Conservation (phyloP, 768 basidiomycete species). For the Hortiboletus campestris region DNA sequence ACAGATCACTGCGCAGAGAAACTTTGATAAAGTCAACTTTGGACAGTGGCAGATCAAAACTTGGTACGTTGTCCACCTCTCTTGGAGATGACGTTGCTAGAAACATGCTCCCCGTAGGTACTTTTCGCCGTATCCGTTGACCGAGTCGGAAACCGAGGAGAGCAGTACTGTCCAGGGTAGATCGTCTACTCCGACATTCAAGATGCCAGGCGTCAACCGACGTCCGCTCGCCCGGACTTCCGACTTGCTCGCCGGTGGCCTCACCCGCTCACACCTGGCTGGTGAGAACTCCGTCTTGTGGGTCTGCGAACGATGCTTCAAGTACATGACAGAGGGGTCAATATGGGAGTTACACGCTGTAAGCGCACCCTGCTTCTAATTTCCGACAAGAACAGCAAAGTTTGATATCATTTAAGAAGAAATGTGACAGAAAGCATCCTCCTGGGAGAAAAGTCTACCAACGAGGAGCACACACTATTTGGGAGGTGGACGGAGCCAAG, state of each 20-base stretch:
- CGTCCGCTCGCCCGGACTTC: conserved; percentile 73
- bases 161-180: conserved; percentile 24
- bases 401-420: conserved; percentile 47
- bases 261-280: conserved; percentile 43
- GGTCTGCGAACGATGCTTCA: conserved; percentile 95
- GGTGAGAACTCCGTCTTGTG: conserved; percentile 60
- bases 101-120: conserved; percentile 53
- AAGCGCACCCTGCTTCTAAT: conserved; percentile 23
- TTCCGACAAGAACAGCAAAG: neutral
- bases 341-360: conserved; percentile 73
- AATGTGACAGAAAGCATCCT: conserved; percentile 66
- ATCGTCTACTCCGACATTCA: conserved; percentile 30
- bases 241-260: conserved; percentile 65
- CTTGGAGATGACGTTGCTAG: neutral
- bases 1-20: conserved; percentile 66
- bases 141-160: conserved; percentile 65
- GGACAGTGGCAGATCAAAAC: conserved; percentile 86
- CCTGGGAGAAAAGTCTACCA: conserved; percentile 92
- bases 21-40: conserved; percentile 85
- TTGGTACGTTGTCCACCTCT: conserved; percentile 53
- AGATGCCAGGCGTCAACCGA: conserved; percentile 50
- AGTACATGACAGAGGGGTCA: conserved; percentile 81
- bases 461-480: conserved; percentile 83
- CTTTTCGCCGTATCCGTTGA: conserved; percentile 87
- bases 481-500: conserved; percentile 90